Conservation (phyloP, 2,329 filamentous ascomycete species). For the Gaeumannomyces sp. region DNA sequence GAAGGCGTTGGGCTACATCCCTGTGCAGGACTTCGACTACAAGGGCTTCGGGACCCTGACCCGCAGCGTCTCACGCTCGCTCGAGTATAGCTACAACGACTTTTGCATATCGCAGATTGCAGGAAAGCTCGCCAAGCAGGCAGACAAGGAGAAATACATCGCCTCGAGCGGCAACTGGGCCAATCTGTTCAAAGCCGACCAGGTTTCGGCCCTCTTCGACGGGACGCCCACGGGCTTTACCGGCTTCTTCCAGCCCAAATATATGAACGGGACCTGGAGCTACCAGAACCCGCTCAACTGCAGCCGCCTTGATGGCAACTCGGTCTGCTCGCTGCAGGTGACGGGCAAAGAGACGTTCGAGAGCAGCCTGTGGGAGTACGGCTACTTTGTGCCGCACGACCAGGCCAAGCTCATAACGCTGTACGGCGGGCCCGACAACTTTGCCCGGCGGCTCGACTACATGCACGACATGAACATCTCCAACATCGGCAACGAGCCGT, state of each 20-base stretch:
- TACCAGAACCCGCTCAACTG: slow-evolving; percentile 63
- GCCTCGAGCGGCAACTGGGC: slow-evolving; percentile 58
- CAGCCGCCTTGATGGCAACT: slow-evolving; percentile 45
- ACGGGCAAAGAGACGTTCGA: slow-evolving; percentile 66
- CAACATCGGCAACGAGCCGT: slow-evolving; percentile 57
- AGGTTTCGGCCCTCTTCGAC: slow-evolving; percentile 45
- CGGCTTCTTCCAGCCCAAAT: slow-evolving; percentile 66
- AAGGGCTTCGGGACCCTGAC: slow-evolving; percentile 64
- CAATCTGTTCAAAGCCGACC: slow-evolving; percentile 57
- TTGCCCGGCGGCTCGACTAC: slow-evolving; percentile 54
- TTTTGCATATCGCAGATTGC: slow-evolving; percentile 63
- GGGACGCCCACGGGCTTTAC: slow-evolving; percentile 57
- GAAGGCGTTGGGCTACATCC: slow-evolving; percentile 67
- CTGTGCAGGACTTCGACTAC: slow-evolving; percentile 60
- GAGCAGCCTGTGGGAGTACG: slow-evolving; percentile 66
- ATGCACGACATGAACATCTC: slow-evolving; percentile 58
- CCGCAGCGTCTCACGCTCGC: slow-evolving; percentile 62
- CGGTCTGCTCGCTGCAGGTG: slow-evolving; percentile 54
- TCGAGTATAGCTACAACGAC: slow-evolving; percentile 76
- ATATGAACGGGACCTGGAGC: slow-evolving; percentile 61
- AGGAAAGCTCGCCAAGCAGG: slow-evolving; percentile 43
- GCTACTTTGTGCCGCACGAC: slow-evolving; percentile 55
- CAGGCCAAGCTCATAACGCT: slow-evolving; percentile 47
- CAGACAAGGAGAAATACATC: slow-evolving; percentile 54
- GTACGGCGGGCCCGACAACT: slow-evolving; percentile 53